Evolutionary conservation across 768 basidiomycete genomes (phyloP).

Genomic region (Imleria badia): DNA sequence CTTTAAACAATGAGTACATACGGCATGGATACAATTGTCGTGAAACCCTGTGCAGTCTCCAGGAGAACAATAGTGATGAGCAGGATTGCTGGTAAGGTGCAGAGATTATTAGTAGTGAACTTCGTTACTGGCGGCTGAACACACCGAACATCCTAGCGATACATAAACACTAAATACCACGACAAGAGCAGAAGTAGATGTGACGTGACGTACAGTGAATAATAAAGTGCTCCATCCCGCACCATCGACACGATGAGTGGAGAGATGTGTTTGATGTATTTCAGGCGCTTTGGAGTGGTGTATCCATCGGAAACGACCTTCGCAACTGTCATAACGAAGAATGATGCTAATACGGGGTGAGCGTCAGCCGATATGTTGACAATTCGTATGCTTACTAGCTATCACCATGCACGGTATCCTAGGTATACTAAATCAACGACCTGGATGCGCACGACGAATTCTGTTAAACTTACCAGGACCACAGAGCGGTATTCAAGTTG

Average conservation of each 20-base stretch:
- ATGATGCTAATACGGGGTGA: neutral
- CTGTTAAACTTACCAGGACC: neutral
- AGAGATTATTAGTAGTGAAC: neutral
- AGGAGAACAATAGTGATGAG: neutral
- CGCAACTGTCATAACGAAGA: constrained; percentile 3
- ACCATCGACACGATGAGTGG: constrained; percentile 4
- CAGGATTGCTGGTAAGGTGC: neutral
- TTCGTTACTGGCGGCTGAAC: neutral
- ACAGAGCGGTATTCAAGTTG: neutral
- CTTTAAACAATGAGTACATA: neutral
- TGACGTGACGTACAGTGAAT: neutral
- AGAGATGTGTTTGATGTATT: neutral
- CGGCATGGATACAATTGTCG: neutral
- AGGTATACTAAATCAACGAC: neutral
- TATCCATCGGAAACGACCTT: neutral
- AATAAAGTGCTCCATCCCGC: constrained; percentile 4
- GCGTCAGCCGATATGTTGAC: neutral
- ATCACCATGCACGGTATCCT: constrained; percentile 6
- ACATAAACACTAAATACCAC: neutral
- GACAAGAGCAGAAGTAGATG: neutral
- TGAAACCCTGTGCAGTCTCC: neutral
- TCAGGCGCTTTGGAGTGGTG: neutral
- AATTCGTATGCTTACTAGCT: constrained; percentile 1
- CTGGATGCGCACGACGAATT: neutral
- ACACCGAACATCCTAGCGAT: neutral